Evolutionary conservation across 768 basidiomycete genomes (phyloP), one percentile per base, ranked within the genome.

Genomic region (Xerocomus potaroensis): DNA sequence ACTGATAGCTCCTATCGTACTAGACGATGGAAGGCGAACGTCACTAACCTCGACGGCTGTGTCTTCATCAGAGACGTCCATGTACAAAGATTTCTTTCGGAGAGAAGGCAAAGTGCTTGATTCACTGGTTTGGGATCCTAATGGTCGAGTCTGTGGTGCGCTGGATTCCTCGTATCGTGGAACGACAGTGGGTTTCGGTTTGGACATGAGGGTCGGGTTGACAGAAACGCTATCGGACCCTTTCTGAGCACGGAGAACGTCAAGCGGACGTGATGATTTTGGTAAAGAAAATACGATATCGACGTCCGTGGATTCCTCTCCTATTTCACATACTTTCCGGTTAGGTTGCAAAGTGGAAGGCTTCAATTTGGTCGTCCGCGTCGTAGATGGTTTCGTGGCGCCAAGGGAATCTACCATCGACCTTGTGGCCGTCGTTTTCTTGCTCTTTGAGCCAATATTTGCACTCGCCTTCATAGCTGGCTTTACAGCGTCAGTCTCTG

Each of bases 261-360:
- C 62, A 12, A 64, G 63, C 1, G 62, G 62, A n/a, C 62, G 62
- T 15, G 14, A 49, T 11, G 54, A 49, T 50, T 49, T 54, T 16
- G 55, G 41, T 12, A 63, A 41, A 1, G 32, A 23, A 30, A 35
- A 29, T 11, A 48, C 39, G 18, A 26, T 0, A n/a, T 19, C 33
- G 1, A 24, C 37, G 6, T 54, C 54, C 14, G 12, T 6, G 31
- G 47, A 50, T 29, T 47, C 47, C 19, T 38, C 47, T 22, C 56
- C 56, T 22, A 43, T 54, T 26, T 53, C 48, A 36, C 26, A 34
- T n/a, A 8, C 37, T 26, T n/a, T 33, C 51, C 16, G 34, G 47
- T 24, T 8, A 19, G 35, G 23, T 12, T 49, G 32, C 8, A 6
- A 15, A 9, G 12, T 5, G 11, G 46, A 30, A 4, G 19, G 16